These are phyloP conservation scores for Cenchrus americanus DNA, from an alignment of 176 grass and related monocot genomes.

Conservation along the genomic window DNA sequence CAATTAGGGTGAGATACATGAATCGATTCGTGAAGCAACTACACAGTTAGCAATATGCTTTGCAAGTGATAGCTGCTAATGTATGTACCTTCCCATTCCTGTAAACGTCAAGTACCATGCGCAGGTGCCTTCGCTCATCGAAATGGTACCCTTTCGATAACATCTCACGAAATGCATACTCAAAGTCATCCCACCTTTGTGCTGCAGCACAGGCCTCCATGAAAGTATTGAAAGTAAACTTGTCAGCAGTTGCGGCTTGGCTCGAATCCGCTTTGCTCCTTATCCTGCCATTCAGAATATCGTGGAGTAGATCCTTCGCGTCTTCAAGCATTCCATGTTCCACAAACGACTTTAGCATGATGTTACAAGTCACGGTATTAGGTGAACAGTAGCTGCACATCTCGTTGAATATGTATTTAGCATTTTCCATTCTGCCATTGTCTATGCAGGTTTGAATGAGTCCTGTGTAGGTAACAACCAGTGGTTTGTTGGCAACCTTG, in stretches of 20 bases:
- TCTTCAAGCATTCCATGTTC: constrained; percentile 76
- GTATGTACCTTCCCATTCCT: constrained; percentile 83
- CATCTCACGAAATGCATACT: constrained; percentile 76
- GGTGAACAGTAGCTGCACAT: constrained; percentile 90
- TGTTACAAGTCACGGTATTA: constrained; percentile 83
- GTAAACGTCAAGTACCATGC: constrained; percentile 69
- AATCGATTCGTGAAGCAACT: background rate
- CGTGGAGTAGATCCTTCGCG: constrained; percentile 66
- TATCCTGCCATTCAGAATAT: constrained; percentile 68
- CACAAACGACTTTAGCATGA: constrained; percentile 87
- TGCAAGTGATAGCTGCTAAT: constrained; percentile 3
- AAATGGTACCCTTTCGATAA: constrained; percentile 66
- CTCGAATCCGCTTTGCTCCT: constrained; percentile 46
- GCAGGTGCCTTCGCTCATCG: constrained; percentile 72
- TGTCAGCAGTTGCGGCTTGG: constrained; percentile 69
- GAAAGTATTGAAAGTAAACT: constrained; percentile 96
- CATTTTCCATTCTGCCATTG: constrained; percentile 82
- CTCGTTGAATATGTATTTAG: constrained; percentile 75
- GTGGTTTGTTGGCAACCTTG: constrained; percentile 95
- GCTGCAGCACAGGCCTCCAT: constrained; percentile 76
- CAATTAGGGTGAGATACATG: constrained; percentile 39
- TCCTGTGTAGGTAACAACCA: constrained; percentile 95
- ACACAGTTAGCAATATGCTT: background rate
- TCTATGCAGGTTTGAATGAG: constrained; percentile 86
- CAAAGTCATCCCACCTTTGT: constrained; percentile 82